phyloP scores from a whole-genome alignment of 192 early-diverging fungal species.

The Gigaspora rosea region DNA sequence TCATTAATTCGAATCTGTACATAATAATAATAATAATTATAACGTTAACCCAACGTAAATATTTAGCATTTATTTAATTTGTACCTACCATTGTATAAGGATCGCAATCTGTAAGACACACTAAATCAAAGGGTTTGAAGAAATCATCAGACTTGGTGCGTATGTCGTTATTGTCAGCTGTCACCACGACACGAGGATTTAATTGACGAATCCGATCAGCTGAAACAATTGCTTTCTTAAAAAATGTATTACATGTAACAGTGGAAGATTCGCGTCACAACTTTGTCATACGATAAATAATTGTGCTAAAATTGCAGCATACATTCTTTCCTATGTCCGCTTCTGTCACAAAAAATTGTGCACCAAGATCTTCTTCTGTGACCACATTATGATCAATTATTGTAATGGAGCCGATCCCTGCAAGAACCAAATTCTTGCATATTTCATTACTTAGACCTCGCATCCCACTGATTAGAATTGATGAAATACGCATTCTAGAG shows the following conservation, averaged over 20 bases:
- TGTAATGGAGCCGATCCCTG: conserved; percentile 79
- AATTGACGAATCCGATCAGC: conserved; percentile 64
- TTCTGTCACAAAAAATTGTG: conserved; percentile 70
- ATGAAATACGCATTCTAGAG: conserved; percentile 77
- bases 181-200: conserved; percentile 81
- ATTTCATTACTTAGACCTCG: conserved; percentile 81
- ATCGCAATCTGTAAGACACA: conserved; percentile 58
- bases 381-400: conserved; percentile 66
- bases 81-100: conserved; percentile 46
- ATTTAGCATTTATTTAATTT: not conserved
- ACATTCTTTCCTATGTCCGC: conserved; percentile 76
- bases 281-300: conserved; percentile 23
- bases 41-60: not conserved
- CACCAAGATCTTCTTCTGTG: conserved; percentile 63
- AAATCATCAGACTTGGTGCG: conserved; percentile 48
- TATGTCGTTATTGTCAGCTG: conserved; percentile 51
- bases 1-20: conserved; percentile 56
- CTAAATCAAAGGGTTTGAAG: conserved; percentile 68
- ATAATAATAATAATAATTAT: not conserved
- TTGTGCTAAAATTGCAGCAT: conserved; percentile 24
- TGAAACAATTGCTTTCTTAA: conserved; percentile 65
- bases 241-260: conserved; percentile 12
- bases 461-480: conserved; percentile 73
- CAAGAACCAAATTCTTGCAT: conserved; percentile 90
- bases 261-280: conserved; percentile 36